Evolutionary conservation across 331 rosid species (phyloP), one percentile per base, ranked within the genome.

Genomic region (Telfairia occidentalis): DNA sequence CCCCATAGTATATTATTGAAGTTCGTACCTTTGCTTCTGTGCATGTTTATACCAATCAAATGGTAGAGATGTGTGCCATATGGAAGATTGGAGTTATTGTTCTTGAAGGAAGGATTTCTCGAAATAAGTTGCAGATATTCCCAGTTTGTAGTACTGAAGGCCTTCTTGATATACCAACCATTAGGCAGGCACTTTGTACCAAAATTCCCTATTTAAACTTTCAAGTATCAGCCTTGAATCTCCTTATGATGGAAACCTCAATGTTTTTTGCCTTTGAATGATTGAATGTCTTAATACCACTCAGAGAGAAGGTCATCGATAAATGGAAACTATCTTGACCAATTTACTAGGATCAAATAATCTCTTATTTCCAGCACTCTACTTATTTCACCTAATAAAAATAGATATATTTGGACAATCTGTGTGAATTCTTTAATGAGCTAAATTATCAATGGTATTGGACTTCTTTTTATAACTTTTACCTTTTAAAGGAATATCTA

Each of bases 41-140:
- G 74, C 40, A 6, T 69, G 55, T 67, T 67, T 28, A 45, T 69
- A 5, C 57, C 75, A 26, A 43, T 18, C 18, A 46, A 28, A 70
- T 26, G 42, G 75, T 45, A 46, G 59, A 71, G 4, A n/a, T 30
- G 42, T 28, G 57, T 26, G 57, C 16, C 58, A 70, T 46, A 45
- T 45, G 55, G 40, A 70, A 46, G 7, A 71, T 26, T 71, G 59
- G 75, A 70, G 58, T 42, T n/a, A n/a, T 23, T 70, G 57, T 70
- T 26, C 42, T 15, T 70, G 75, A 70, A 45, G 71, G 71, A 37
- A 34, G 19, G 24, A 70, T 70, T 15, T 67, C 40, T 45, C 1
- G 8, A 3, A 45, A 70, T 11, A 8, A 28, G 26, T n/a, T 46
- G 9, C 75, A 46, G 40, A 15, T 46, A 28, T 28, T 28, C 13